A percentile compares a stretch with the other conserved stretches of the same genome.
phyloP scores from a whole-genome alignment of 1,139 yeast genomes.

The Saccharomyces pastorianus region DNA sequence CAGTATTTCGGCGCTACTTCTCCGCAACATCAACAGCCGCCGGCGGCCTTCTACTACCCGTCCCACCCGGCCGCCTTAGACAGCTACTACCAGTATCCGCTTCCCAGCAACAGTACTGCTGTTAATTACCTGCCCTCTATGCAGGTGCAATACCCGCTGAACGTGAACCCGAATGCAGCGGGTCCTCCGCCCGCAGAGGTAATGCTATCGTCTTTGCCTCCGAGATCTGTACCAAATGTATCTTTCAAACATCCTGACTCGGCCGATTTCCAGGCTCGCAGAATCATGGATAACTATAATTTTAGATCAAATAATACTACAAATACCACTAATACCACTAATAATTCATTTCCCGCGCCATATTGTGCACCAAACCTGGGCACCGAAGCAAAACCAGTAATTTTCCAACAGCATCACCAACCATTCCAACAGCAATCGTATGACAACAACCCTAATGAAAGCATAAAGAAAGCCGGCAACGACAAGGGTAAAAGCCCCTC shows the following conservation, averaged over 20 bases:
- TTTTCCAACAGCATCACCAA: constrained; percentile 1
- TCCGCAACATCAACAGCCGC: not conserved
- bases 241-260: not conserved
- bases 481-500: constrained; percentile 2
- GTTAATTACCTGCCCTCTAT: not conserved
- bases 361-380: not conserved
- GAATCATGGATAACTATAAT: not conserved
- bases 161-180: not conserved
- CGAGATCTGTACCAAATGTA: not conserved
- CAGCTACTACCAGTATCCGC: not conserved
- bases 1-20: not conserved
- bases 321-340: not conserved
- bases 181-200: not conserved
- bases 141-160: not conserved
- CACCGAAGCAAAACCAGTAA: not conserved
- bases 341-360: not conserved
- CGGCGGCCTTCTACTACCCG: not conserved
- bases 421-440: not conserved
- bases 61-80: not conserved
- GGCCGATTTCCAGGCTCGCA: not conserved
- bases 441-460: not conserved
- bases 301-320: not conserved
- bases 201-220: not conserved
- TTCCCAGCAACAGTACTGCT: not conserved
- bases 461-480: not conserved